A percentile compares a stretch with the other conserved stretches of the same genome.
These are phyloP conservation scores for Hirsutella minnesotensis DNA, from an alignment of 2,329 filamentous ascomycete species.

Conservation along the genomic window DNA sequence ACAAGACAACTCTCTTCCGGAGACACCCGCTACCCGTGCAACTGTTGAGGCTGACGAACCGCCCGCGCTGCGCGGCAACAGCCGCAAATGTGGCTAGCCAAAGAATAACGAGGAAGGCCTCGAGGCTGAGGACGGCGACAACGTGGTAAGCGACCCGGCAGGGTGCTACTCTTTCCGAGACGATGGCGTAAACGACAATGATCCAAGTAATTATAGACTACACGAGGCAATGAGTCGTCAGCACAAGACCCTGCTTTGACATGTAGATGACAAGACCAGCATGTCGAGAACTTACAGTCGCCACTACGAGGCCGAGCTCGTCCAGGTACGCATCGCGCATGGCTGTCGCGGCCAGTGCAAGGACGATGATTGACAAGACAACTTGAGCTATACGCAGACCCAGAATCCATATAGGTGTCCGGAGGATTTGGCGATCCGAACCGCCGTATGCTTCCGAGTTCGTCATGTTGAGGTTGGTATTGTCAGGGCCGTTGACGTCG, in stretches of 20 bases:
- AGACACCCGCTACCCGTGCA: constrained; percentile 14
- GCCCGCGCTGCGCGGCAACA: constrained; percentile 25
- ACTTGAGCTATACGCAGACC: constrained; percentile 27
- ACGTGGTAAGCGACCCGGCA: constrained; percentile 28
- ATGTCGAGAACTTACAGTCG: constrained; percentile 28
- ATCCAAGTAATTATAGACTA: constrained; percentile 35
- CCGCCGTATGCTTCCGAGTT: constrained; percentile 3
- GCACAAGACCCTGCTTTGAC: too few species aligned
- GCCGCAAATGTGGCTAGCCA: constrained; percentile 34
- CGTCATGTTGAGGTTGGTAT: background rate
- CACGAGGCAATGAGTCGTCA: too few species aligned
- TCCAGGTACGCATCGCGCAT: constrained; percentile 28
- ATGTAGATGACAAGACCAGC: too few species aligned
- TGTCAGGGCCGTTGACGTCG: too few species aligned
- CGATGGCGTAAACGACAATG: constrained; percentile 26
- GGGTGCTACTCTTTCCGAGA: constrained; percentile 25
- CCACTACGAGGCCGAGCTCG: constrained; percentile 26
- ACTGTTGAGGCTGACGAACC: constrained; percentile 18
- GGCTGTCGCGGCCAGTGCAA: constrained; percentile 29
- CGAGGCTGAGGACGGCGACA: constrained; percentile 30
- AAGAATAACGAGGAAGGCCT: constrained; percentile 30
- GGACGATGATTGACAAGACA: constrained; percentile 27
- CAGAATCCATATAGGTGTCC: constrained; percentile 31
- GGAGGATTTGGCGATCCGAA: constrained; percentile 19
- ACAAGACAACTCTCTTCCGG: constrained; percentile 12